Percentiles rank a stretch among this genome's conserved stretches.
phyloP scores from a whole-genome alignment of 306 rosid genomes.

The Mimosa pudica region DNA sequence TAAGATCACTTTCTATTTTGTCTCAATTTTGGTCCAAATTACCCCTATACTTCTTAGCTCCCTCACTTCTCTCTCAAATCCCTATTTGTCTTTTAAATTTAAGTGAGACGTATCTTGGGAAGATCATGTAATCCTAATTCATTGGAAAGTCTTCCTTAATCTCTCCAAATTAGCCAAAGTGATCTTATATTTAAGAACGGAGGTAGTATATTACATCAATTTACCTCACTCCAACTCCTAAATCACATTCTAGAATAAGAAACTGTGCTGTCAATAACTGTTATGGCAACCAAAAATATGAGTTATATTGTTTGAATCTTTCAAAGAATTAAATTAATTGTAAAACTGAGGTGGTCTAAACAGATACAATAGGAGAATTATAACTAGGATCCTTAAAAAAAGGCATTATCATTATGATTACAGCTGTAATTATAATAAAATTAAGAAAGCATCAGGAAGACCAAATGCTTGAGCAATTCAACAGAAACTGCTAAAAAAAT shows the following conservation, averaged over 20 bases:
- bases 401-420: background rate
- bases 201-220: no score
- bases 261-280: background rate
- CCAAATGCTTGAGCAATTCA: conserved; percentile 1
- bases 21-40: no score
- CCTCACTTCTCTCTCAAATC: no score
- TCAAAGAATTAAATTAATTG: background rate
- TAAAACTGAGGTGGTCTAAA: background rate
- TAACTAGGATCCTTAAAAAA: background rate
- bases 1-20: no score
- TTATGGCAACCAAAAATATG: background rate
- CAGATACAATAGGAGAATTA: background rate
- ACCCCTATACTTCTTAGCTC: no score
- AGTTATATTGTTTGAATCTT: background rate
- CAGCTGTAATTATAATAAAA: background rate
- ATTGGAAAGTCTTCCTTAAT: no score
- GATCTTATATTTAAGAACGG: no score
- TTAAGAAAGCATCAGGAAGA: background rate
- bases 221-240: background rate
- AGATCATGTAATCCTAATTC: no score
- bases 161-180: no score
- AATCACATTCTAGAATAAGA: background rate
- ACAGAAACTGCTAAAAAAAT: background rate
- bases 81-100: no score
- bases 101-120: no score